Percentiles rank a stretch among this genome's conserved stretches.
Conservation (phyloP, 306 rosid genomes). For the cucumber (Cucumis sativus) region Cucumber_9930_V3 NC_026657.2:33869501-33870000, state of each 20-base stretch:
- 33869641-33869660: neutral
- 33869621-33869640: neutral
- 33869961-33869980: neutral
- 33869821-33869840: constrained; percentile 1
- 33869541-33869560: constrained; percentile 46
- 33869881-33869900: neutral
- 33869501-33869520: constrained; percentile 2
- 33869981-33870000: neutral
- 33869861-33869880: constrained; percentile 14
- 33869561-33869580: neutral
- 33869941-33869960: neutral
- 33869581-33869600: neutral
- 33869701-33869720: neutral
- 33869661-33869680: neutral
- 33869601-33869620: too few species aligned
- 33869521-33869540: constrained; percentile 29
- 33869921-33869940: neutral
- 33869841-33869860: neutral
- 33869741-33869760: neutral
- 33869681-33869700: neutral
- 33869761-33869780: neutral
- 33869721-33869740: neutral
- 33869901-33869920: neutral
- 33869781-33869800: neutral
- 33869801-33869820: neutral